phyloP scores from a whole-genome alignment of 495 filamentous ascomycete species.

The Penicillium bovifimosum region DNA sequence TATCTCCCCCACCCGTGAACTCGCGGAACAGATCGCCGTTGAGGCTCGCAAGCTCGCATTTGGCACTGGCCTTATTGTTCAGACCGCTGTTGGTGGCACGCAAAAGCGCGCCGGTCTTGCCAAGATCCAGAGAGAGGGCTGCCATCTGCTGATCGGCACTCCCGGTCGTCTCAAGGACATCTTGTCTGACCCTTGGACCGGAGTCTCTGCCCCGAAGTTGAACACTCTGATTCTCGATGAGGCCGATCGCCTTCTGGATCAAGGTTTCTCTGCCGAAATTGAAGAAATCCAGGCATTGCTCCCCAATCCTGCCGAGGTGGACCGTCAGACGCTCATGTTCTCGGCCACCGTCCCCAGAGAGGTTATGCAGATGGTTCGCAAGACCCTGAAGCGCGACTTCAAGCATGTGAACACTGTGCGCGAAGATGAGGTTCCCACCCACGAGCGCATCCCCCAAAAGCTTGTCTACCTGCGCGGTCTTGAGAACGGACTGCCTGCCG shows the following conservation, averaged over 20 bases:
- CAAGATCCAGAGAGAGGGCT: conserved; percentile 64
- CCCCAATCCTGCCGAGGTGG: conserved; percentile 53
- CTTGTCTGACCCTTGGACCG: conserved; percentile 58
- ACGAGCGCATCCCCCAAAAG: conserved; percentile 76
- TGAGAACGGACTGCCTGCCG: conserved; percentile 69
- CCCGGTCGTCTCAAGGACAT: conserved; percentile 87
- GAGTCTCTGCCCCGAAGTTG: conserved; percentile 68
- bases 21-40: conserved; percentile 87
- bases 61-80: conserved; percentile 66
- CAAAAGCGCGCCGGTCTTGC: conserved; percentile 58
- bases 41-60: conserved; percentile 69
- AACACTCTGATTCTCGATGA: conserved; percentile 87
- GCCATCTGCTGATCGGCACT: conserved; percentile 85
- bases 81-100: conserved; percentile 86
- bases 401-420: conserved; percentile 78
- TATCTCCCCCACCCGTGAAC: conserved; percentile 89
- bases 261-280: conserved; percentile 81
- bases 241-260: conserved; percentile 85
- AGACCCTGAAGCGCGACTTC: conserved; percentile 65
- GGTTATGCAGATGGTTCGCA: conserved; percentile 71
- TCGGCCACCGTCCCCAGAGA: conserved; percentile 86
- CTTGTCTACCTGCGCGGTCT: conserved; percentile 57
- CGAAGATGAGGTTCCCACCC: conserved; percentile 75
- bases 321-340: conserved; percentile 86
- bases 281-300: conserved; percentile 60